Evolutionary conservation across 345 rosid genomes (phyloP), one percentile per base, ranked within the genome.

Genomic region (Mercurialis annua): DNA sequence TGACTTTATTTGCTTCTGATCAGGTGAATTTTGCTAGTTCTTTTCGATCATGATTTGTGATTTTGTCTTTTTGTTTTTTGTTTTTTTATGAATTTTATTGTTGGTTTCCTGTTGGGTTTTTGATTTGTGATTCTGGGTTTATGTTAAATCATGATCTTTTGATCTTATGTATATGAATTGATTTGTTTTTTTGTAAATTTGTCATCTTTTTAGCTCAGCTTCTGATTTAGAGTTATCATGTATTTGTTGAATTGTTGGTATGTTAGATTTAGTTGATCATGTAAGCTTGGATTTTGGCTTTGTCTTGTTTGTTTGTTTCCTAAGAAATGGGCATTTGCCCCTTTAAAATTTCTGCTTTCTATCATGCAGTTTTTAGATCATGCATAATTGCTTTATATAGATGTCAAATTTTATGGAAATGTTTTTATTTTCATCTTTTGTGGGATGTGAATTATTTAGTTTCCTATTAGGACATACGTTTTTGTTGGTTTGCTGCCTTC

Each of bases 21-120:
- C 56, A 65, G 77, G 79, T 81, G 38, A 58, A 73, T 47, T 50
- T 67, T 68, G 46, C 48, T 42, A 27, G 50, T 6, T 9, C 4
- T 21, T 38, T 40, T 21, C 11, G 14, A 34, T 64, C 30, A 44
- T 58, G 20, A 9, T 33, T 33, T 27, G 18, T 51, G 40, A 33
- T n/a, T n/a, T n/a, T n/a, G n/a, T 40, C 24, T 60, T 6, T 36
- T 10, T 34, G 20, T 15, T n/a, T 40, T 16, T 34, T 20, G 6
- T 3, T 51, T 1, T 49, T 6, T 50, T 33, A n/a, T 33, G 3
- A 7, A 14, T 15, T 33, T 2, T 10, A 36, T 49, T 53, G 10
- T 65, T 10, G 34, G 59, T 15, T 14, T 49, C 14, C 36, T 4
- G 21, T 14, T 29, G 26, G 8, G n/a, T 8, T 62, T 30, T 2